Base-by-base conservation (phyloP, 2,329 filamentous ascomycete genomes). In the Cytospora leucostoma region DNA sequence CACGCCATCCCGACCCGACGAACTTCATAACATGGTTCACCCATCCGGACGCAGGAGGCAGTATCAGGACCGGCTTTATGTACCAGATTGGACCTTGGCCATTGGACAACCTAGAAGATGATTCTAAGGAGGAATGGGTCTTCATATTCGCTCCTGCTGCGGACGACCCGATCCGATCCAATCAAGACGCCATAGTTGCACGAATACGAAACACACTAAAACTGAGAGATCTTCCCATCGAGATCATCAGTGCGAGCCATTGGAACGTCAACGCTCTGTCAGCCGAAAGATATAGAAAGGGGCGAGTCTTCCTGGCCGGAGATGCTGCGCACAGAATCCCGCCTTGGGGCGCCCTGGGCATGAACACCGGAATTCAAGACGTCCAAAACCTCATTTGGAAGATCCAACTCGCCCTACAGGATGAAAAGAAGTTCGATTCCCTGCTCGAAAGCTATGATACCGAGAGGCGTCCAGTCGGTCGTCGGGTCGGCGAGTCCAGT, bases 321-420 rank as follows among this genome's bases (percentile, higher is more conserved):
- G 76, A 78, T 62, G 72, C 74, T 4, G 75, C 75, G 0, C 75
- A 77, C 67, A 67, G 67, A 33, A 71, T 74, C 40, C 74, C 75
- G 19, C 75, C 75, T 0, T 74, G 71, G 68, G 74, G 74, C 17
- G 75, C 71, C 7, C 69, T 76, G 3, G 75, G 75, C 3, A 67
- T 73, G 60, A 77, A 77, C 59, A 75, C 74, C 1, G 75, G 74
- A 13, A 67, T 77, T 3, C 73, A 75, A 62, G 75, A 77, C 60
- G 73, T 70, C 1, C 71, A 74, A 40, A 77, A 77, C 61, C 68
- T 77, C 10, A 69, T 72, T 4, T 77, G 75, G 75, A 77, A 77
- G 62, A 68, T 76, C 8, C 69, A 69, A 17, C 66, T 73, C 17
- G 72, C 69, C 7, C 51, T 74, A 13, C 66, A 69, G 21, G 67